Evolutionary conservation across 2,329 filamentous ascomycete species (phyloP), one percentile per base, ranked within the genome.

Genomic region (Aspergillus fischeri): DNA sequence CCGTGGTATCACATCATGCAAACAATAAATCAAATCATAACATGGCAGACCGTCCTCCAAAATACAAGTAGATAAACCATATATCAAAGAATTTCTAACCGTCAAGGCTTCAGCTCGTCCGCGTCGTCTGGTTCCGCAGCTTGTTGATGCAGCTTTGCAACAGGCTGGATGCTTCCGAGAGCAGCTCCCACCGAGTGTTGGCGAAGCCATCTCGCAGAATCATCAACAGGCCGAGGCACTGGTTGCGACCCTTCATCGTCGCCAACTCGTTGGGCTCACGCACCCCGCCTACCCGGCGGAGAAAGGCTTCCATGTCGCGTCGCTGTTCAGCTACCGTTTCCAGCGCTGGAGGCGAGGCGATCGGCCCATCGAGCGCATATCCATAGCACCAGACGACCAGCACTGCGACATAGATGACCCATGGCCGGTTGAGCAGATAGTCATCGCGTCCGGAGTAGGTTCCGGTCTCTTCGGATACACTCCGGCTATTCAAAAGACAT

Each of bases 351-450:
- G 76, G 65, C 2, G 71, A 71, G 11, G 75, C 77, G 56, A 90
- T 84, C 0, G 91, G 84, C 0, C 94, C 94, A 65, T 97, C 94
- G 21, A 96, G 79, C 0, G 93, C 92, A 70, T 87, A 97, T 2
- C 92, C 93, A 67, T 97, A 99, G 59, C 87, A 91, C 94, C 94
- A 99, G 1, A 97, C 90, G 24, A 97, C 91, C 14, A 99, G 81
- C 0, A 88, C 87, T 0, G 94, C 91, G 70, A 96, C 95, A 75
- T 97, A 99, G 52, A 97, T 80, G 10, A 97, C 92, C 93, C 94
- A 99, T 0, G 93, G 91, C 17, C 94, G 83, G 68, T 97, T 96
- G 58, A 97, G 82, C 1, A 97, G 81, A 53, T 92, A 89, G 67
- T 99, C 94, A 66, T 96, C 90, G 21, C 91, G 85, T 0, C 92